A percentile compares a stretch with the other conserved stretches of the same genome.
phyloP scores from a whole-genome alignment of 2,329 filamentous ascomycete species.

The Pseudogymnoascus sp. region DNA sequence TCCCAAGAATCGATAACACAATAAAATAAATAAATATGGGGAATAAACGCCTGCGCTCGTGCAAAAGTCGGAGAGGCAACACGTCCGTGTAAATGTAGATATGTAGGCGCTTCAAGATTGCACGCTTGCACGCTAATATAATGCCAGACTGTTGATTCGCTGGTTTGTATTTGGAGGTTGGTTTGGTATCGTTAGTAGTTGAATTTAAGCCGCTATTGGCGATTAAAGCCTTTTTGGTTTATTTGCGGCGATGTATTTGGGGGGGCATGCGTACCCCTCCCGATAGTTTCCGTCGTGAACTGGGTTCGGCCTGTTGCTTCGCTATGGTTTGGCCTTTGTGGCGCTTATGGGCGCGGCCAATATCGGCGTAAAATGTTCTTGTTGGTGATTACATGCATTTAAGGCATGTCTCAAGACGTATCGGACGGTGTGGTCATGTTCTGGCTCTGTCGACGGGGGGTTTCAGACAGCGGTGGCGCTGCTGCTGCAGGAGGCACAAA shows the following conservation, averaged over 20 bases:
- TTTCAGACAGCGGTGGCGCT: constrained; percentile 2
- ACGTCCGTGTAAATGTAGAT: background rate
- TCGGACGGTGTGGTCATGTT: background rate
- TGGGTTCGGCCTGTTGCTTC: background rate
- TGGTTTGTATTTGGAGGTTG: background rate
- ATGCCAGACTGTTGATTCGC: background rate
- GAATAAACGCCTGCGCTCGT: constrained; percentile 6
- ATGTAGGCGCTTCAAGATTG: background rate
- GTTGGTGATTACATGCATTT: background rate
- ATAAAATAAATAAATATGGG: background rate
- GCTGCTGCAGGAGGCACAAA: constrained; percentile 9
- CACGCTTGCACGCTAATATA: background rate
- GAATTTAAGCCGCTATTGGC: background rate
- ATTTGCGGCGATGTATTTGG: background rate
- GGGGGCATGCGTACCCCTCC: background rate
- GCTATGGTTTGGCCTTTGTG: background rate
- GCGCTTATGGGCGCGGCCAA: background rate
- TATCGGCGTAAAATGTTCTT: background rate
- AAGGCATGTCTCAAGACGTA: background rate
- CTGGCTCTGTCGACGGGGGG: background rate
- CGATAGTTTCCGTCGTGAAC: background rate
- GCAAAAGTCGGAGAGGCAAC: background rate
- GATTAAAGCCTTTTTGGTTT: background rate
- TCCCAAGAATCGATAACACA: background rate
- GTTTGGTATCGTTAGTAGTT: background rate